Conservation (phyloP, 2,329 filamentous ascomycete genomes). For the Aspergillus sp. region DNA sequence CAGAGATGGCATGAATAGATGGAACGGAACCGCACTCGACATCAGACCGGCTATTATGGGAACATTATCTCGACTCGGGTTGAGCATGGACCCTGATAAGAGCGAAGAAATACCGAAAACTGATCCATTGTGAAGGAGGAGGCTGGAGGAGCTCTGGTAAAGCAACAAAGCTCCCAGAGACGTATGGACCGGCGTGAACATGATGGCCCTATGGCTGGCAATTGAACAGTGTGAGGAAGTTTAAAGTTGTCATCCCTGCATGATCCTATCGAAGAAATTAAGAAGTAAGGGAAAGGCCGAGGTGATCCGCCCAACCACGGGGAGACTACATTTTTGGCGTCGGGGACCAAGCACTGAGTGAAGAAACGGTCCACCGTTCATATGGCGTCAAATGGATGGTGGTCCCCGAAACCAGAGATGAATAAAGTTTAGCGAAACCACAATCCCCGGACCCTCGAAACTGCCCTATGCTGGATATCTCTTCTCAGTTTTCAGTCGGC, state of each 20-base stretch:
- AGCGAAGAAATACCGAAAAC: slow-evolving; percentile 53
- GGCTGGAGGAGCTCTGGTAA: slow-evolving; percentile 50
- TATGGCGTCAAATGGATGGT: slow-evolving; percentile 6
- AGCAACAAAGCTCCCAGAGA: slow-evolving; percentile 52
- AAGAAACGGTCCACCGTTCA: neutral
- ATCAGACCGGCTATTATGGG: slow-evolving; percentile 49
- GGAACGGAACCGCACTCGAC: slow-evolving; percentile 45
- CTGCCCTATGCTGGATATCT: neutral
- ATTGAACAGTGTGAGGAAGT: neutral
- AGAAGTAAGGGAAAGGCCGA: neutral
- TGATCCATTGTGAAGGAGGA: slow-evolving; percentile 53
- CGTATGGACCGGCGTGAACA: slow-evolving; percentile 57
- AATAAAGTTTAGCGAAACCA: neutral
- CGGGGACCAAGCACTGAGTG: slow-evolving; percentile 10
- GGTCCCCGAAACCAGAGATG: slow-evolving; percentile 9
- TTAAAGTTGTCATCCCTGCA: neutral
- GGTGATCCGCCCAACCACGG: neutral
- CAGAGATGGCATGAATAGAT: slow-evolving; percentile 44
- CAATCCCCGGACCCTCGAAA: neutral
- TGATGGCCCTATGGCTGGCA: slow-evolving; percentile 19
- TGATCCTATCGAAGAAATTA: neutral
- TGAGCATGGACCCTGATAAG: slow-evolving; percentile 42
- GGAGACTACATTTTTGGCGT: neutral
- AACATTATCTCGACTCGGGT: slow-evolving; percentile 43
- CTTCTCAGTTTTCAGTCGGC: neutral